These are phyloP conservation scores for Candida sithepensis DNA, from an alignment of 805 yeast genomes.

Conservation along the genomic window DNA sequence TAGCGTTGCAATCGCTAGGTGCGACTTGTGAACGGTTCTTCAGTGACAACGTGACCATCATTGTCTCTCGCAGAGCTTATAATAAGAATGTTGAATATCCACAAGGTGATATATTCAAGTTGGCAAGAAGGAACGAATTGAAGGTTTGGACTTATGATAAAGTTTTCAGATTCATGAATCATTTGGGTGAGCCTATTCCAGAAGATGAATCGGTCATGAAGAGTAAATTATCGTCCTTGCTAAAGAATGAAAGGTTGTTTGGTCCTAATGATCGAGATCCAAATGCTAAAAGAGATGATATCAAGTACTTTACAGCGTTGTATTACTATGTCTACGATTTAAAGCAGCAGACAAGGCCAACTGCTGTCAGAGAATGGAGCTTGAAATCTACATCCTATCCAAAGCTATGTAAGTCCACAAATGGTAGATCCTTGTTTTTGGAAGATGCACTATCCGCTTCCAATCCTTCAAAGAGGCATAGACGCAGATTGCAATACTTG, in stretches of 20 bases:
- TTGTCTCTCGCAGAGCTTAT: constrained; percentile 62
- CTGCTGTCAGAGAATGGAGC: constrained; percentile 78
- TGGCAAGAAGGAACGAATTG: constrained; percentile 57
- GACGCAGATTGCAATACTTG: constrained; percentile 28
- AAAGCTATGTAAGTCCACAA: constrained; percentile 53
- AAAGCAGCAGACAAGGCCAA: constrained; percentile 73
- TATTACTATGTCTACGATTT: constrained; percentile 80
- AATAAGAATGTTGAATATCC: constrained; percentile 39
- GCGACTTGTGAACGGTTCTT: constrained; percentile 59
- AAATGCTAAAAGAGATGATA: constrained; percentile 76
- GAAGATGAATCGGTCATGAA: constrained; percentile 21
- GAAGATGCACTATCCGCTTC: constrained; percentile 40
- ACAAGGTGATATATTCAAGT: constrained; percentile 59
- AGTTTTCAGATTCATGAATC: constrained; percentile 70
- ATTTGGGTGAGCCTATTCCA: constrained; percentile 45
- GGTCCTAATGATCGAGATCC: constrained; percentile 92
- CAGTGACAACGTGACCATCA: constrained; percentile 66
- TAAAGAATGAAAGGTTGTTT: constrained; percentile 78
- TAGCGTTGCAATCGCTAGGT: constrained; percentile 41
- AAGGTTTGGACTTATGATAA: constrained; percentile 90
- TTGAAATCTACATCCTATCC: constrained; percentile 48
- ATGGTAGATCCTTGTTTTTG: constrained; percentile 83
- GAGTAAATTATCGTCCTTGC: constrained; percentile 50
- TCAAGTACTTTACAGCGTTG: constrained; percentile 72
- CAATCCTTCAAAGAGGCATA: constrained; percentile 26